Evolutionary conservation across 495 filamentous ascomycete genomes (phyloP).

Genomic region (Neurospora sp.): DNA sequence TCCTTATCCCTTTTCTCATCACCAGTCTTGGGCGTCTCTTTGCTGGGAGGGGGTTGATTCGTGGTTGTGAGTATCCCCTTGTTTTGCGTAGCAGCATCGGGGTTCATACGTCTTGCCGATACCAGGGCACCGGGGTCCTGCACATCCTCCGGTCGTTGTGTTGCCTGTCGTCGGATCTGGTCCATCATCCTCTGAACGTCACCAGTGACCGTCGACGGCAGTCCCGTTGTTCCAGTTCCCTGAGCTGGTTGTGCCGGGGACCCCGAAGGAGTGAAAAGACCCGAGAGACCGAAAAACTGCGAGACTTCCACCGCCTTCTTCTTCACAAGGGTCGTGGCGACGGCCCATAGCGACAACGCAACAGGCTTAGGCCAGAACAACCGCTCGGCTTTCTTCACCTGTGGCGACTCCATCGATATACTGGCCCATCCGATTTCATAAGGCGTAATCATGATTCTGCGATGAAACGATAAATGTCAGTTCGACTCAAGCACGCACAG

Average conservation of each 20-base stretch:
- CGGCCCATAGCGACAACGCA: constrained; percentile 24
- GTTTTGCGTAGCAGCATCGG: not conserved
- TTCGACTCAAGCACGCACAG: not conserved
- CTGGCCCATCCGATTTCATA: constrained; percentile 20
- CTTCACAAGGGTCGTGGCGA: constrained; percentile 20
- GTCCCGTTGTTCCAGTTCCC: not conserved
- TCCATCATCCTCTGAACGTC: constrained; percentile 17
- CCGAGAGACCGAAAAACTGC: constrained; percentile 21
- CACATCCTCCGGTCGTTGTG: constrained; percentile 21
- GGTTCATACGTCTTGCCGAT: constrained; percentile 1
- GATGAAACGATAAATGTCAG: not conserved
- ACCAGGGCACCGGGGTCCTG: constrained; percentile 11
- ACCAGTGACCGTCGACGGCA: constrained; percentile 3
- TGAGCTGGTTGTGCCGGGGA: not conserved
- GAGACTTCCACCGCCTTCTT: constrained; percentile 20
- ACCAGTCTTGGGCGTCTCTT: not conserved
- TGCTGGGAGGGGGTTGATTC: not conserved
- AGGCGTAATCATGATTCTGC: constrained; percentile 24
- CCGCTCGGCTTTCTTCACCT: constrained; percentile 20
- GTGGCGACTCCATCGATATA: constrained; percentile 18
- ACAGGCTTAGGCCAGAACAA: constrained; percentile 27
- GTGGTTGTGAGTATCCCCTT: not conserved
- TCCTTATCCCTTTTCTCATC: not conserved
- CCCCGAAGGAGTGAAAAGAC: not conserved
- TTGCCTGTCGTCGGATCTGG: constrained; percentile 20